Evolutionary conservation across 2,329 filamentous ascomycete genomes (phyloP).

Genomic region (Xylariaceae sp.): DNA sequence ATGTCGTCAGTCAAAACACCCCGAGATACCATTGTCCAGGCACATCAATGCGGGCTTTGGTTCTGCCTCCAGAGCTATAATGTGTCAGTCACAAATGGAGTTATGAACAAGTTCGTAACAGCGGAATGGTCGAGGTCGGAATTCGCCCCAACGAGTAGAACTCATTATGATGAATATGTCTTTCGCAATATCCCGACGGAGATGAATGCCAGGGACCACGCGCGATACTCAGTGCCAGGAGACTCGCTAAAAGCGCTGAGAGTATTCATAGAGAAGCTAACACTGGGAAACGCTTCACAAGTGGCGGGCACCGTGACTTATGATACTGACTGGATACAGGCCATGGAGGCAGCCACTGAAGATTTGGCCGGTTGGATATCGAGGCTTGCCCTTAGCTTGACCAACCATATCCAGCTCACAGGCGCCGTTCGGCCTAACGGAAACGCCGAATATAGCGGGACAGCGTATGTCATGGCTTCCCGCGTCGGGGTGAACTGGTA

Average conservation of each 20-base stretch:
- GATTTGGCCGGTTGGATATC: conserved; percentile 34
- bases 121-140: conserved; percentile 32
- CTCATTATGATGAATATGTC: conserved; percentile 31
- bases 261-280: conserved; percentile 34
- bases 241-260: conserved; percentile 32
- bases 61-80: conserved; percentile 36
- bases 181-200: conserved; percentile 32
- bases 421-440: conserved; percentile 23
- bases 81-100: conserved; percentile 31
- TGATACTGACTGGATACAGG: conserved; percentile 38
- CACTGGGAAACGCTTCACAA: conserved; percentile 33
- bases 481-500: conserved; percentile 36
- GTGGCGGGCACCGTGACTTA: conserved; percentile 30
- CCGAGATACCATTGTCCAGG: conserved; percentile 22
- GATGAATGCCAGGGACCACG: conserved; percentile 28
- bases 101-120: conserved; percentile 25
- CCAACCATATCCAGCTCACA: conserved; percentile 36
- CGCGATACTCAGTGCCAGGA: conserved; percentile 33
- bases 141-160: conserved; percentile 27
- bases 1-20: conserved; percentile 30
- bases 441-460: conserved; percentile 31
- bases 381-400: conserved; percentile 35
- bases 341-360: conserved; percentile 34
- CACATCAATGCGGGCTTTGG: conserved; percentile 36
- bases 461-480: conserved; percentile 29